These are phyloP conservation scores for Fraxinus cuspidata DNA, from an alignment of 257 asterid species.

Conservation along the genomic window DNA sequence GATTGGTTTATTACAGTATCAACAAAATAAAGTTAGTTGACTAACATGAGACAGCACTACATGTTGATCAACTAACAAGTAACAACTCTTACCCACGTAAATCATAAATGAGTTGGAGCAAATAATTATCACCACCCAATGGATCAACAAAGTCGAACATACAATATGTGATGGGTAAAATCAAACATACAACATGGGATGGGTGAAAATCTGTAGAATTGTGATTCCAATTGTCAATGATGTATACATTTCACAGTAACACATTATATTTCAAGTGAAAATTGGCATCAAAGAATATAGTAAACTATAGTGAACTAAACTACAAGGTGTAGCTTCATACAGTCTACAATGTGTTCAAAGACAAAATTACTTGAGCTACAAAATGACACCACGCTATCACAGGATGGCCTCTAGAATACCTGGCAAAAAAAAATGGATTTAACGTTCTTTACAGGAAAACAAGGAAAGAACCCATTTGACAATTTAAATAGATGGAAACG, in stretches of 20 bases:
- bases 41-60: too few species aligned
- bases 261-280: background rate
- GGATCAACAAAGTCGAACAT: too few species aligned
- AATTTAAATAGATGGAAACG: background rate
- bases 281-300: slow-evolving; percentile 20
- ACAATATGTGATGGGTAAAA: background rate
- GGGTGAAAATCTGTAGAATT: slow-evolving; percentile 8
- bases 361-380: slow-evolving; percentile 27
- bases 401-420: slow-evolving; percentile 24
- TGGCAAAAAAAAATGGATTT: slow-evolving; percentile 12
- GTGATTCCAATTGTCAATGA: slow-evolving; percentile 11
- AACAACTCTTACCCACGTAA: too few species aligned
- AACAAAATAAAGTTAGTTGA: too few species aligned
- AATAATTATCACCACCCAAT: too few species aligned
- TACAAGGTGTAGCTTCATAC: slow-evolving; percentile 20
- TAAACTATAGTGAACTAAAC: slow-evolving; percentile 31
- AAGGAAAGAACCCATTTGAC: background rate
- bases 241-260: slow-evolving; percentile 35
- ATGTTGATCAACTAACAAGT: too few species aligned
- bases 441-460: background rate
- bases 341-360: slow-evolving; percentile 20
- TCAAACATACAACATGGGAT: slow-evolving; percentile 15
- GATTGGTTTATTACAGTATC: too few species aligned
- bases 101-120: background rate
- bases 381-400: slow-evolving; percentile 24